Conservation (phyloP, 768 basidiomycete genomes). For the Boletus edulis region DNA sequence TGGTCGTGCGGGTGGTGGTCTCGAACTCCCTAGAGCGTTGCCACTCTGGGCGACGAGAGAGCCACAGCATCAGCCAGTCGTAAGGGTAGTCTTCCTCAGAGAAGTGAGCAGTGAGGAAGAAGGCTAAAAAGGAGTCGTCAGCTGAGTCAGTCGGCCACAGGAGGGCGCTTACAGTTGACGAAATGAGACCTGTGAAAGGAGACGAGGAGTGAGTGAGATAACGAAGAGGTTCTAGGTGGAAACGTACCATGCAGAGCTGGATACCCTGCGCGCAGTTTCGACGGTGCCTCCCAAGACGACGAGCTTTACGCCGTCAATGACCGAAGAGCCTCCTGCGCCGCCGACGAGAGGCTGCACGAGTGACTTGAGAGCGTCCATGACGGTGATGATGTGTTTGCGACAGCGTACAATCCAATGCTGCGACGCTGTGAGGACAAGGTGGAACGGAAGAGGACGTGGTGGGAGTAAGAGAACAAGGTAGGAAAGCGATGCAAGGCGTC, state of each 20-base stretch:
- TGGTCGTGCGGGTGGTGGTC: slow-evolving; percentile 75
- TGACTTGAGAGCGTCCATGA: slow-evolving; percentile 80
- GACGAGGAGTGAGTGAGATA: slow-evolving; percentile 11
- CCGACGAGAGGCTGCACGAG: slow-evolving; percentile 79
- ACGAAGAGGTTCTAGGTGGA: background rate
- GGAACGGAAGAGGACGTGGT: slow-evolving; percentile 16
- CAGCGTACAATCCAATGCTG: slow-evolving; percentile 40
- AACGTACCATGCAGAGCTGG: slow-evolving; percentile 75
- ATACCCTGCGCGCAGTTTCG: slow-evolving; percentile 79
- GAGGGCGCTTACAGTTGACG: slow-evolving; percentile 68
- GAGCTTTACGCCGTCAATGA: slow-evolving; percentile 88
- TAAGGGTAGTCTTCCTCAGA: slow-evolving; percentile 89
- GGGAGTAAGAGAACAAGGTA: background rate
- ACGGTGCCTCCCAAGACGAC: slow-evolving; percentile 87
- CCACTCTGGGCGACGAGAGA: slow-evolving; percentile 84
- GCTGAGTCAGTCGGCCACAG: slow-evolving; percentile 1
- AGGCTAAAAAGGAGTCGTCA: slow-evolving; percentile 41
- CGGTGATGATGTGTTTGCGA: slow-evolving; percentile 17
- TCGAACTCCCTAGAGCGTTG: slow-evolving; percentile 88
- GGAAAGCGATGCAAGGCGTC: too few species aligned
- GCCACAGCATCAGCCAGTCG: slow-evolving; percentile 91
- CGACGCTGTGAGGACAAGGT: slow-evolving; percentile 23
- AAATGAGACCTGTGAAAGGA: slow-evolving; percentile 63
- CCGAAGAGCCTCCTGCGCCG: slow-evolving; percentile 69
- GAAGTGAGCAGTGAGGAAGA: slow-evolving; percentile 89